Conservation (phyloP, 129 eudicot species). For the Flaveria bidentis region DNA sequence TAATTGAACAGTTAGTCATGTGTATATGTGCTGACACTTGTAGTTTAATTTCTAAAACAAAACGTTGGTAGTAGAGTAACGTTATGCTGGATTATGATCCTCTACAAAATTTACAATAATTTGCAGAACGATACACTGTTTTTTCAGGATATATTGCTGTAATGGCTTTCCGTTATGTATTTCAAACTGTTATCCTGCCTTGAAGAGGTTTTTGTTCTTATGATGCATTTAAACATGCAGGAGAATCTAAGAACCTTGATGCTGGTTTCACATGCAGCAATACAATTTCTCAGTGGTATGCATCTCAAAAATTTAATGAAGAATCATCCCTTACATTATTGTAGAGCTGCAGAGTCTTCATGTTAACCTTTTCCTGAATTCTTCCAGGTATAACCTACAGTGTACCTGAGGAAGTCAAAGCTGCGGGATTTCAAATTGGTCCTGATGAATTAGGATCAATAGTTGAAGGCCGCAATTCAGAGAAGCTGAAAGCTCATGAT, state of each 20-base stretch:
- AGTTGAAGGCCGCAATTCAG: constrained; percentile 73
- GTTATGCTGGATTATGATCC: constrained; percentile 4
- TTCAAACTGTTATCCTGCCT: constrained; percentile 12
- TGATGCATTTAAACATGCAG: constrained; percentile 39
- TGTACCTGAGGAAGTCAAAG: constrained; percentile 76
- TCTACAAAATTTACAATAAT: neutral
- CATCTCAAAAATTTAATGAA: neutral
- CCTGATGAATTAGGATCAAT: constrained; percentile 90
- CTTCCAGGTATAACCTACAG: constrained; percentile 73
- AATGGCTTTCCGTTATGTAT: constrained; percentile 6
- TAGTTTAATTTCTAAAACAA: neutral
- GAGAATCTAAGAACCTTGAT: constrained; percentile 89
- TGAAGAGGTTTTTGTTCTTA: constrained; percentile 23
- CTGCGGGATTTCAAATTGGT: constrained; percentile 73
- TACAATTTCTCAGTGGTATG: constrained; percentile 82
- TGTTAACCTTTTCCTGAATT: constrained; percentile 17
- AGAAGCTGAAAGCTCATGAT: constrained; percentile 75
- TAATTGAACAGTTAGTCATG: constrained; percentile 4
- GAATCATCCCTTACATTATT: constrained; percentile 8
- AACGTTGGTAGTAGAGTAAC: neutral
- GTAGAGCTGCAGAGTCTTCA: neutral
- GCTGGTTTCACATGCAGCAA: constrained; percentile 95
- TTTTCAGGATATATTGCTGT: neutral
- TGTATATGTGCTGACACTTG: neutral
- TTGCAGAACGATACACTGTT: constrained; percentile 6